These are phyloP conservation scores for Hyparrhenia diplandra DNA, from an alignment of 176 grass and related monocot genomes.

Conservation along the genomic window DNA sequence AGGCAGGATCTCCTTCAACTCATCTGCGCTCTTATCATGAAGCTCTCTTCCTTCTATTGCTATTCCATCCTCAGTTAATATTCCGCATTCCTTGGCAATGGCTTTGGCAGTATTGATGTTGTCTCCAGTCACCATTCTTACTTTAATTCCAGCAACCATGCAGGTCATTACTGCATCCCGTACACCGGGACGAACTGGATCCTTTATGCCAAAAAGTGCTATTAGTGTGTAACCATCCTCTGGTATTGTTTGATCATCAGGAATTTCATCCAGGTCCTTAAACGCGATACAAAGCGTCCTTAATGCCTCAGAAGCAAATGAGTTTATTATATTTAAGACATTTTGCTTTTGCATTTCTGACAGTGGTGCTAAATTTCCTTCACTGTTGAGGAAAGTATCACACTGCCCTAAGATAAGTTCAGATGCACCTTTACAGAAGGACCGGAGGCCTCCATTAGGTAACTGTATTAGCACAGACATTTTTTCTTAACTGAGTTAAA, in stretches of 20 bases:
- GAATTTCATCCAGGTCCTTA: constrained; percentile 67
- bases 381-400: constrained; percentile 41
- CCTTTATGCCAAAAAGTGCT: constrained; percentile 86
- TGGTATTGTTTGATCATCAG: constrained; percentile 48
- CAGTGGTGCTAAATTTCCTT: constrained; percentile 43
- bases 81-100: constrained; percentile 91
- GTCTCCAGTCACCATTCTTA: constrained; percentile 87
- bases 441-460: constrained; percentile 55
- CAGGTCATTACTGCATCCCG: constrained; percentile 79
- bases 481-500: constrained; percentile 86
- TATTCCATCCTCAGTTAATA: constrained; percentile 86
- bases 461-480: constrained; percentile 79
- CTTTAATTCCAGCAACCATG: constrained; percentile 73
- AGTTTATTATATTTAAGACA: constrained; percentile 47
- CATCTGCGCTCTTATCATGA: constrained; percentile 51
- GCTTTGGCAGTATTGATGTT: constrained; percentile 96
- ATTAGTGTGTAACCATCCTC: constrained; percentile 70
- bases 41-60: constrained; percentile 77
- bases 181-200: constrained; percentile 78
- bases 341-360: constrained; percentile 39
- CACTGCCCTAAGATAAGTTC: constrained; percentile 78
- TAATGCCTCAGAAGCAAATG: constrained; percentile 68
- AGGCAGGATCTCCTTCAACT: constrained; percentile 68
- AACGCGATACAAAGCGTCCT: constrained; percentile 81
- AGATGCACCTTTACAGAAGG: constrained; percentile 82